A percentile compares a stretch with the other conserved stretches of the same genome.
phyloP scores from a whole-genome alignment of 306 rosid genomes.

The Sphenostylis stenocarpa region DNA sequence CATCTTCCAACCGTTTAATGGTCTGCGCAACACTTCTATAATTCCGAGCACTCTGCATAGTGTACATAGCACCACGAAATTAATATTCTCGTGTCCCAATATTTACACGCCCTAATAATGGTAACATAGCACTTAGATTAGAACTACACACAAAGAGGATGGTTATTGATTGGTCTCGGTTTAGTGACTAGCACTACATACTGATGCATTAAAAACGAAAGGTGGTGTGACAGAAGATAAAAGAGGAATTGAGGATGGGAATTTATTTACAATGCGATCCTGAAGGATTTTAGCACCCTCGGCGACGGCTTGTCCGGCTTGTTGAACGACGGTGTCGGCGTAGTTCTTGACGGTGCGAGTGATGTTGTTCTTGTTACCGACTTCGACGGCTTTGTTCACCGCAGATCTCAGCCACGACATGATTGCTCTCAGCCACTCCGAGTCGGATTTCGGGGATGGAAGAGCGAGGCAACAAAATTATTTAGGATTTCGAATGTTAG shows the following conservation, averaged over 20 bases:
- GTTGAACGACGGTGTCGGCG: slow-evolving; percentile 96
- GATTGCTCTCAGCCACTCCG: neutral
- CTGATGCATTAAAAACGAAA: neutral
- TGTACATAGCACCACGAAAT: slow-evolving; percentile 5
- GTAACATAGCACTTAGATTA: neutral
- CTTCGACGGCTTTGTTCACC: slow-evolving; percentile 93
- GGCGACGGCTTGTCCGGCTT: slow-evolving; percentile 95
- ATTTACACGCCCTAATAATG: neutral
- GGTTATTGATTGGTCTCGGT: neutral
- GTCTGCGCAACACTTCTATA: slow-evolving; percentile 68
- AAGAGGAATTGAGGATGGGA: neutral
- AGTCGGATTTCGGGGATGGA: neutral
- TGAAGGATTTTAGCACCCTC: slow-evolving; percentile 95
- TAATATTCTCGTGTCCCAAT: slow-evolving; percentile 10
- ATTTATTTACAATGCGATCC: slow-evolving; percentile 86
- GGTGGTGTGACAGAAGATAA: neutral
- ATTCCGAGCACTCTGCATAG: slow-evolving; percentile 64
- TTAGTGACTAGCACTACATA: neutral
- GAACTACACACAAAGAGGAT: neutral
- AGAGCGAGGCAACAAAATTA: neutral
- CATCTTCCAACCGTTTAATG: slow-evolving; percentile 81
- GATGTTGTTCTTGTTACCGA: slow-evolving; percentile 86
- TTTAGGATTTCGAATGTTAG: slow-evolving; percentile 20
- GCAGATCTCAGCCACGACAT: slow-evolving; percentile 87
- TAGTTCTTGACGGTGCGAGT: slow-evolving; percentile 93